phyloP scores from a whole-genome alignment of 257 asterid genomes.

The Craterostigma plantagineum region DNA sequence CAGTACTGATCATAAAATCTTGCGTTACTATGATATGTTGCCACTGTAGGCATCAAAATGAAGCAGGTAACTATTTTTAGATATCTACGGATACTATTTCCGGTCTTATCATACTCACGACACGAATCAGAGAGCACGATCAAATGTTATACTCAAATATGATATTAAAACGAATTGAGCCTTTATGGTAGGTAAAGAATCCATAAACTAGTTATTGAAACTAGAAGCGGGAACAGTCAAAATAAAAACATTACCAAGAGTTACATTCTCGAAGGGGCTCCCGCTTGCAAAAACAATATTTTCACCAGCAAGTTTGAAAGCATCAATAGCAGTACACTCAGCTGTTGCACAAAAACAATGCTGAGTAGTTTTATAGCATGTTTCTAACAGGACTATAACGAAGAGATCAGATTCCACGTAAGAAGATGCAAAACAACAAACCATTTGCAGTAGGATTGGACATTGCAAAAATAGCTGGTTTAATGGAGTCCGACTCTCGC shows the following conservation, averaged over 20 bases:
- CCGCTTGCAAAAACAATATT: conserved; percentile 92
- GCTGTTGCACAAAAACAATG: conserved; percentile 41
- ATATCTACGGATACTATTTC: no score
- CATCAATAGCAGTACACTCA: conserved; percentile 84
- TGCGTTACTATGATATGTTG: no score
- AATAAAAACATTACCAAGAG: conserved; percentile 46
- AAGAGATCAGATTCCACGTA: no score
- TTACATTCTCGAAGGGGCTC: conserved; percentile 84
- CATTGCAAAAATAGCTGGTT: conserved; percentile 97
- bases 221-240: conserved; percentile 1
- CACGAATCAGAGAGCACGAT: no score
- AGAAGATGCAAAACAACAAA: conserved; percentile 16
- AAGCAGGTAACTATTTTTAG: no score
- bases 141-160: no score
- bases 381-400: conserved; percentile 6
- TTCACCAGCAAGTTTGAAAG: conserved; percentile 90
- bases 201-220: not conserved
- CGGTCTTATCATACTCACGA: no score
- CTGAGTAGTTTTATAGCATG: not conserved
- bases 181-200: no score
- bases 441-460: conserved; percentile 96
- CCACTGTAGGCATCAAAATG: no score
- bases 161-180: no score
- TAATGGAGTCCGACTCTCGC: conserved; percentile 64
- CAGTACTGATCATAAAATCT: no score